Evolutionary conservation across 305 asterid genomes (phyloP).

Genomic region (Fraxinus baroniana): DNA sequence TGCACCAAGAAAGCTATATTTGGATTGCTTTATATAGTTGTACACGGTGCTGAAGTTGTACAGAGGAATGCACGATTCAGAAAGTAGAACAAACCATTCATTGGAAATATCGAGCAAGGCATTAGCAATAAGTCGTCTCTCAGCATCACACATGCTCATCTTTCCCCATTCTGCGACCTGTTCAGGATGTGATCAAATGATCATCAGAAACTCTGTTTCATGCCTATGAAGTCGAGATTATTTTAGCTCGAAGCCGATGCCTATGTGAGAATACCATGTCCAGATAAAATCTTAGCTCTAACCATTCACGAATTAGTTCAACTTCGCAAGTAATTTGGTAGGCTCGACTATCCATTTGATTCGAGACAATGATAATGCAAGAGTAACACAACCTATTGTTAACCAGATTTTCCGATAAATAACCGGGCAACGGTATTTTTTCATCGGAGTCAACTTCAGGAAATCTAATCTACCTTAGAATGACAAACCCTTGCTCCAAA

Average conservation of each 20-base stretch:
- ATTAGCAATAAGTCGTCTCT: constrained; percentile 83
- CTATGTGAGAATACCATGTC: background rate
- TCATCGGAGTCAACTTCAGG: background rate
- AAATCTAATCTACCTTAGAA: background rate
- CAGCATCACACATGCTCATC: constrained; percentile 94
- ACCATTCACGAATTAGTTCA: background rate
- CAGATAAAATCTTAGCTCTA: background rate
- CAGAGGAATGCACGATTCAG: constrained; percentile 91
- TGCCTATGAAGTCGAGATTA: background rate
- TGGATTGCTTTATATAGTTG: constrained; percentile 58
- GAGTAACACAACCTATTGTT: background rate
- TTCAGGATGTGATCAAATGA: background rate
- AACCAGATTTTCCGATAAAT: background rate
- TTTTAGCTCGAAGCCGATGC: background rate
- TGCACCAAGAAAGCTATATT: constrained; percentile 70
- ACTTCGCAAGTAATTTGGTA: background rate
- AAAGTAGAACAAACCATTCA: constrained; percentile 72
- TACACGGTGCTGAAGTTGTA: constrained; percentile 64
- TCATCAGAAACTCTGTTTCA: background rate
- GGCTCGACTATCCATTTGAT: background rate
- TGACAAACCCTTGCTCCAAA: background rate
- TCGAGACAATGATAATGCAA: background rate
- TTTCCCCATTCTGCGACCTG: constrained; percentile 88
- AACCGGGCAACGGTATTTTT: background rate
- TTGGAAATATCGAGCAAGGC: constrained; percentile 81